Evolutionary conservation across 116 monocot genomes (phyloP), one percentile per base, ranked within the genome.

Genomic region (Phalaenopsis hybrid): DNA sequence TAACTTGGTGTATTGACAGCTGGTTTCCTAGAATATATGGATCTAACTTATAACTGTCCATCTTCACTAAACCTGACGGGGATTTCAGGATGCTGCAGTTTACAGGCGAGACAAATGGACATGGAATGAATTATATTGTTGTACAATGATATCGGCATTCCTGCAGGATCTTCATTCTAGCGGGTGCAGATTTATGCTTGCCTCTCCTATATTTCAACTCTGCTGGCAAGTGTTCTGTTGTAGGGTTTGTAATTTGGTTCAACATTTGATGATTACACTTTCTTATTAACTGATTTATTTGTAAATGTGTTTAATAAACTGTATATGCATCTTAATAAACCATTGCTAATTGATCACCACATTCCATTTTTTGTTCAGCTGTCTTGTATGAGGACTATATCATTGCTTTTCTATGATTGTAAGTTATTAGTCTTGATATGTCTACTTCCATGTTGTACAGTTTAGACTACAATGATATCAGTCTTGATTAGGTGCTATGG

Each of bases 301-400:
- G 75, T 75, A 75, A 75, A 75, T 75, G n/a, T 75, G 23, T 41
- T 33, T 41, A 72, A 72, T 72, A 41, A 72, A 72, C 33, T 37
- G 23, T 72, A 37, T 72, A 41, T 41, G 37, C 6, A 65, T 65
- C 25, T 65, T 65, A 23, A 55, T 16, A 55, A 13, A 3, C 16
- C 4, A 15, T 55, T 13, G 15, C 15, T 55, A 1, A 55, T 13
- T 13, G 15, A 55, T 15, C 55, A 55, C 16, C 55, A 16, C 50
- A 50, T 50, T 2, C 50, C 50, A 51, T 51, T 51, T 11, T 51
- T 51, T 11, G 9, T 51, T 51, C 51, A 10, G 9, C 51, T 51
- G 9, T 51, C 12, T 51, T 51, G 51, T 11, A 9, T 51, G 51
- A 13, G 9, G 55, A 55, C 4, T 4, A 16, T 55, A 16, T 16